Evolutionary conservation across 805 yeast species (phyloP), one percentile per base, ranked within the genome.

Genomic region (Yamadazyma tumulicola): DNA sequence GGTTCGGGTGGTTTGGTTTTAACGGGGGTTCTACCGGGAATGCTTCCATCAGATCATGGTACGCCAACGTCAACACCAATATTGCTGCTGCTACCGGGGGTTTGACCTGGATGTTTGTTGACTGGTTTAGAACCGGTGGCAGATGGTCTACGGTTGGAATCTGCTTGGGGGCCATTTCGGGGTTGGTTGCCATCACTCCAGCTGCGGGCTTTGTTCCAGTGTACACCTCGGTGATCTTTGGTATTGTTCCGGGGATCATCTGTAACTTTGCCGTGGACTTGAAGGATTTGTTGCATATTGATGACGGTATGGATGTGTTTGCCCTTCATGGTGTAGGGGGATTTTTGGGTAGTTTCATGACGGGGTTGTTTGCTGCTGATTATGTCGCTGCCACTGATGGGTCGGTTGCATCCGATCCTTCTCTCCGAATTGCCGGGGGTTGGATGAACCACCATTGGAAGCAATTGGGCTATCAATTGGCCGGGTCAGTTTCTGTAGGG

Each of bases 1-100:
- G 97, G 96, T 88, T 93, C 52, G 98, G 97, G 23, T 93, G 98
- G 98, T 88, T 88, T 54, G 97, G 96, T 26, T 93, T 93, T 79
- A 93, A 93, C 74, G 97, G 96, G 63, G 97, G 97, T 52, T 87
- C 96, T 31, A 85, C 97, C 32, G 97, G 96, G 61, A 83, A 87
- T 56, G 85, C 96, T 23, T 66, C 91, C 43, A 79, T 93, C 58
- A 82, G 97, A 67, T 89, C 96, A 38, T 86, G 87, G 84, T 88
- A 88, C 70, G 96, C 97, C 24, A 76, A 84, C 57, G 82, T 84
- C 54, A 88, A 86, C 75, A 91, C 97, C 54, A 87, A 91, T 65
- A 59, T 91, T 49, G 96, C 97, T 34, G 97, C 97, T 42, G 80
- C 95, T 10, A 64, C 78, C 51, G 97, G 96, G 67, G 96, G 94